Percentiles rank a stretch among this genome's conserved stretches.
These are phyloP conservation scores for Sphagnum tenellum DNA, from an alignment of 225 moss, liverwort and hornwort species.

Conservation along the genomic window DNA sequence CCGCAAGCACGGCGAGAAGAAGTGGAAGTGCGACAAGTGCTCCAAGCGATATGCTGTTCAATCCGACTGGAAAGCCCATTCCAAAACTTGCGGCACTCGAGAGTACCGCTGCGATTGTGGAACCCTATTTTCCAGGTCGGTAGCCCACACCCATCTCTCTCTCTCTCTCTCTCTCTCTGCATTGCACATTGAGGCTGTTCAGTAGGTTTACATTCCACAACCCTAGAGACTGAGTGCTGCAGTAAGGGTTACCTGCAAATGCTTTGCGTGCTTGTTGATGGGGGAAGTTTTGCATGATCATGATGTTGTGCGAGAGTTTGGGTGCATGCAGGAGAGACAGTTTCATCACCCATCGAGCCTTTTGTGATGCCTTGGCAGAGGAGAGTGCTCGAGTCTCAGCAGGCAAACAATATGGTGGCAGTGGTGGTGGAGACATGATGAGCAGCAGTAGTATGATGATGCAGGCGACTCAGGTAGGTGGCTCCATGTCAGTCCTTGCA, in stretches of 20 bases:
- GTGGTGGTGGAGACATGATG: conserved; percentile 37
- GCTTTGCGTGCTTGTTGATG: too few relatives aligned
- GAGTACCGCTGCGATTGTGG: conserved; percentile 99
- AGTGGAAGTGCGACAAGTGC: conserved; percentile 99
- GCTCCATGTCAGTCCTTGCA: conserved; percentile 80
- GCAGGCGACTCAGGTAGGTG: conserved; percentile 19
- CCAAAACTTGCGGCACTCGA: conserved; percentile 96
- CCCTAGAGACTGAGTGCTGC: too few relatives aligned
- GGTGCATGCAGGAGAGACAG: conserved; percentile 74
- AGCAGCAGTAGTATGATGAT: too few relatives aligned
- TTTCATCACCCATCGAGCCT: conserved; percentile 99
- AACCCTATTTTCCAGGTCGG: conserved; percentile 90
- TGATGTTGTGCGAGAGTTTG: too few relatives aligned
- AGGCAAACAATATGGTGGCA: conserved; percentile 79
- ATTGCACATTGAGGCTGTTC: too few relatives aligned
- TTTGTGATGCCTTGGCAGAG: conserved; percentile 99
- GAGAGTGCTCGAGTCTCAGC: conserved; percentile 98
- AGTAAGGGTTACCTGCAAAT: too few relatives aligned
- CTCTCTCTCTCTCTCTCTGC: not conserved
- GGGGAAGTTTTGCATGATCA: too few relatives aligned
- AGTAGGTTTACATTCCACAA: too few relatives aligned
- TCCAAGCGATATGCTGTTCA: conserved; percentile 98
- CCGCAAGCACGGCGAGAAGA: conserved; percentile 99
- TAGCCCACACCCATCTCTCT: not conserved
- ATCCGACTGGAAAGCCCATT: conserved; percentile 99